Conservation (phyloP, 106 monocot species). For the Posidonia australis region DNA sequence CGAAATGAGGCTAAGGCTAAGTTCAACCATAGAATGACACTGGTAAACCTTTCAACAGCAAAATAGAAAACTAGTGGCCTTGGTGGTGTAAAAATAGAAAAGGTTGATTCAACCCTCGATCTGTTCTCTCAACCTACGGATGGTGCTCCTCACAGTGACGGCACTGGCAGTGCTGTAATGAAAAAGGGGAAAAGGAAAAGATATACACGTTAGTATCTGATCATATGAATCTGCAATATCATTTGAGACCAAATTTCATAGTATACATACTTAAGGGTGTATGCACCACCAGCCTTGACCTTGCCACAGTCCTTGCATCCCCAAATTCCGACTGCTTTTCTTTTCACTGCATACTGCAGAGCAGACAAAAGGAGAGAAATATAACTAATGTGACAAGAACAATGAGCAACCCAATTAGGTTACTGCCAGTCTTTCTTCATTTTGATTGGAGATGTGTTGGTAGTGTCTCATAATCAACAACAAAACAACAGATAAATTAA, state of each 20-base stretch:
- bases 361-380: neutral
- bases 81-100: no score
- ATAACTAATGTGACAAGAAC: no score
- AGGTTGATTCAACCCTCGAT: constrained; percentile 12
- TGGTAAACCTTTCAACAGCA: no score
- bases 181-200: neutral
- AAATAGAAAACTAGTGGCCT: no score
- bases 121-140: constrained; percentile 26
- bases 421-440: no score
- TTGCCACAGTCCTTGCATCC: constrained; percentile 28
- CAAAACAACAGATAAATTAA: no score
- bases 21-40: no score
- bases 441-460: no score
- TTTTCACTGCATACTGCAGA: constrained; percentile 16
- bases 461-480: no score
- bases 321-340: constrained; percentile 28
- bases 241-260: neutral
- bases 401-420: no score
- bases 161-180: constrained; percentile 21
- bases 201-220: neutral
- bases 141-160: constrained; percentile 25
- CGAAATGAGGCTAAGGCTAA: no score
- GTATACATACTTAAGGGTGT: constrained; percentile 22
- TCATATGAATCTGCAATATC: neutral
- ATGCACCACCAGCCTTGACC: constrained; percentile 31